Evolutionary conservation across 495 filamentous ascomycete species (phyloP), one percentile per base, ranked within the genome.

Genomic region (Aspergillus hancockii): DNA sequence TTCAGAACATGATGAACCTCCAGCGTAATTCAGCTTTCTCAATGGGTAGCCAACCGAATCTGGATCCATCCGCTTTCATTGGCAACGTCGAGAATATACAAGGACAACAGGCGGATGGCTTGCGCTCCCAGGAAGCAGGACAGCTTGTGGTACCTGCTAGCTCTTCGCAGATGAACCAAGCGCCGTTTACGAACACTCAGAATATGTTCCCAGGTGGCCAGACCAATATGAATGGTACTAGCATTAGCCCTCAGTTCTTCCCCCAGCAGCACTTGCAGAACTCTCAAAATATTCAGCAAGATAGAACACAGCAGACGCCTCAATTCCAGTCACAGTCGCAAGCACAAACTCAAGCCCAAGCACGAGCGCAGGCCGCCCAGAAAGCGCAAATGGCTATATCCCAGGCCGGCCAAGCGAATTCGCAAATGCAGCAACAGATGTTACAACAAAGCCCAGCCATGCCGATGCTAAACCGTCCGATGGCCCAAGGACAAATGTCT

Each of bases 71-170:
- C 16, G 64, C 72, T 1, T 82, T 84, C 63, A 71, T 82, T 10
- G 79, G 79, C 5, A 81, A 76, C 57, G 70, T 84, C 56, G 78
- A 81, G 54, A 82, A 82, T 45, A 76, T 88, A 12, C 71, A 84
- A 53, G 83, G 80, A 23, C 85, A 87, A 64, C 86, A 88, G 69
- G 82, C 81, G 28, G 83, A 85, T 62, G 86, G 82, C 14, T 64
- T 84, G 52, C 83, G 84, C 23, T 81, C 79, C n/a, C 83, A 86
- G 67, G 83, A 88, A 69, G 81, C 82, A 49, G 86, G 86, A 23
- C 84, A 87, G 59, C 69, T 83, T 46, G 86, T 89, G 22, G 86
- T 89, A 12, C 86, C 86, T 10, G 86, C 85, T 18, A 89, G 85
- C 63, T 75, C 77, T 69, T 82, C 71, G 23, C 77, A 78, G 52